Conservation (phyloP, 2,329 filamentous ascomycete species). For the Metarhizium humberi region DNA sequence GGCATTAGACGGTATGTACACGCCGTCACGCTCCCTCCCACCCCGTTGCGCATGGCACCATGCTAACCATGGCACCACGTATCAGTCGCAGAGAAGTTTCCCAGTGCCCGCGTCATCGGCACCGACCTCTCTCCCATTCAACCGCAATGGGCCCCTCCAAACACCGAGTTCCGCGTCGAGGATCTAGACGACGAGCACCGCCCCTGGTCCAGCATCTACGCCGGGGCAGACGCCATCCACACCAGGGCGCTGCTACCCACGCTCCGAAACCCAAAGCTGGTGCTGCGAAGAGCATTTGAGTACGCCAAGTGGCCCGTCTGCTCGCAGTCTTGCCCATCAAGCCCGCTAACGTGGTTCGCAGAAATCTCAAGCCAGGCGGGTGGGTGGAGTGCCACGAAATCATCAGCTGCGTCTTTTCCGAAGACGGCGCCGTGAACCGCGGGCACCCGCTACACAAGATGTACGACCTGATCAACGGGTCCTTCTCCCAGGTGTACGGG, state of each 20-base stretch:
- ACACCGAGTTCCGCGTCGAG: slow-evolving; percentile 40
- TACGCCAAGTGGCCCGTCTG: slow-evolving; percentile 8
- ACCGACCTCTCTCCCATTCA: slow-evolving; percentile 36
- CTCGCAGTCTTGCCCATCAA: not conserved
- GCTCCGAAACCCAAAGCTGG: slow-evolving; percentile 38
- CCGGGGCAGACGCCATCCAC: slow-evolving; percentile 43
- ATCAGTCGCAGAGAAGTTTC: slow-evolving; percentile 35
- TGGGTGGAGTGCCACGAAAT: slow-evolving; percentile 31
- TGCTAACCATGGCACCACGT: slow-evolving; percentile 1
- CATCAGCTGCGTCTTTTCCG: slow-evolving; percentile 20
- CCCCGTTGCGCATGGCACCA: not conserved
- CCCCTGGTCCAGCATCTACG: slow-evolving; percentile 25
- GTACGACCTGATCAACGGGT: slow-evolving; percentile 21
- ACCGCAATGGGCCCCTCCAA: slow-evolving; percentile 41
- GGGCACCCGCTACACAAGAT: slow-evolving; percentile 23
- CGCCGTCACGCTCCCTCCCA: slow-evolving; percentile 5
- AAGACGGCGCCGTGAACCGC: slow-evolving; percentile 19
- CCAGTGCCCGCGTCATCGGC: slow-evolving; percentile 35
- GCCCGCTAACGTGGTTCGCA: slow-evolving; percentile 8
- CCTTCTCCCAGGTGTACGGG: slow-evolving; percentile 22
- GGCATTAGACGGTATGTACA: slow-evolving; percentile 39
- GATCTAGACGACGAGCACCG: slow-evolving; percentile 26
- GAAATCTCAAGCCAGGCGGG: slow-evolving; percentile 26
- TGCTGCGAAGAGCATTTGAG: slow-evolving; percentile 39
- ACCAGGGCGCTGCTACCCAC: slow-evolving; percentile 40